These are phyloP conservation scores for Canariomyces notabilis DNA, from an alignment of 2,329 filamentous ascomycete species.

Conservation along the genomic window DNA sequence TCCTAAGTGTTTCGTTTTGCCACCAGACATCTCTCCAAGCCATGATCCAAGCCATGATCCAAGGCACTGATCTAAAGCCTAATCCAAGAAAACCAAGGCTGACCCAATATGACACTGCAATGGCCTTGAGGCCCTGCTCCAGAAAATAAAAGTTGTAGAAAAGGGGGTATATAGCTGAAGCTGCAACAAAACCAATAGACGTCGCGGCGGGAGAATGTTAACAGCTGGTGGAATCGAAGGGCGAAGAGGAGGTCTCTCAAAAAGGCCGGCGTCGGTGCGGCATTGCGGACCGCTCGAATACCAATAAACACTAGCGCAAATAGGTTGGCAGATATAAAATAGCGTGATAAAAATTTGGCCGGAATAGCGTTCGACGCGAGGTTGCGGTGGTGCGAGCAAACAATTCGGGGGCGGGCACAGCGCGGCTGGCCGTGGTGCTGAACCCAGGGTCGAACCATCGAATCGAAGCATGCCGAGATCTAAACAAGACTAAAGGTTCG, in stretches of 20 bases:
- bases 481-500: no score
- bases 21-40: constrained; percentile 5
- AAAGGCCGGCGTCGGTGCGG: not conserved
- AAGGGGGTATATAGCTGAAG: constrained; percentile 24
- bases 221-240: constrained; percentile 6
- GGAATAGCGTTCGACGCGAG: not conserved
- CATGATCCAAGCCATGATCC: constrained; percentile 3
- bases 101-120: constrained; percentile 4
- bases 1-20: constrained; percentile 1
- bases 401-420: no score
- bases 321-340: not conserved
- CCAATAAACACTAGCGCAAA: constrained; percentile 22
- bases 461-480: no score
- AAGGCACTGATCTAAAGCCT: not conserved
- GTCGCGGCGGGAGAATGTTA: constrained; percentile 3
- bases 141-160: constrained; percentile 12
- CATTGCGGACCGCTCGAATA: constrained; percentile 1
- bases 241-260: constrained; percentile 1
- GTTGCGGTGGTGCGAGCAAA: no score
- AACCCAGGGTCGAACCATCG: no score
- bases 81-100: constrained; percentile 1
- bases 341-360: not conserved
- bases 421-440: no score
- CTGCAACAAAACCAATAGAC: constrained; percentile 4
- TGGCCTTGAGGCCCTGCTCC: constrained; percentile 1